A percentile compares a stretch with the other conserved stretches of the same genome.
These are phyloP conservation scores for Ceratocystis cubensis DNA, from an alignment of 2,329 filamentous ascomycete genomes.

Conservation along the genomic window DNA sequence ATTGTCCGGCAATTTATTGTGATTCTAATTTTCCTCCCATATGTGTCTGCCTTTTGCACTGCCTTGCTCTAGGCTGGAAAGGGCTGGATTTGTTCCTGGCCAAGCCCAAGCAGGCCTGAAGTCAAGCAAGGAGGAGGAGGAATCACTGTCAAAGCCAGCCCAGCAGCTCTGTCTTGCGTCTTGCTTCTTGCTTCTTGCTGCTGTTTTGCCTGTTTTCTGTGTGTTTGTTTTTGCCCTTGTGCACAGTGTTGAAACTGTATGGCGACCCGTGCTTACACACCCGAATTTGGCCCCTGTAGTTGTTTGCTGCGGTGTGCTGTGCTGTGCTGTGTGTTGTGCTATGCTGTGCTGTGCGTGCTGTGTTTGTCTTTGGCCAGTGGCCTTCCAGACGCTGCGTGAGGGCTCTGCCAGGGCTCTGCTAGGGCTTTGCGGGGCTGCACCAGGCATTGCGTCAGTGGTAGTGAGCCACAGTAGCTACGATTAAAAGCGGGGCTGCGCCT, in stretches of 20 bases:
- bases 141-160: constrained; percentile 1
- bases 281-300: not conserved
- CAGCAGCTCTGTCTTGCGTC: too few species aligned
- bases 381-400: not conserved
- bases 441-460: not conserved
- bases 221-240: not conserved
- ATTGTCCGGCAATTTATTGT: not conserved
- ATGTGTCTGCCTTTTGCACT: not conserved
- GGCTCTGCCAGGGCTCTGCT: not conserved
- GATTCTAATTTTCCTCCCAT: not conserved
- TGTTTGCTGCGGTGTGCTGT: not conserved
- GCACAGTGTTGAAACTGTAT: not conserved
- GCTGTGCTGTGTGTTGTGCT: not conserved
- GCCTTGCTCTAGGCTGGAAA: constrained; percentile 6
- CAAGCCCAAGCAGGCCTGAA: not conserved
- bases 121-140: not conserved
- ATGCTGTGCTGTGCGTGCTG: not conserved
- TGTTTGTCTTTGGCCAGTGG: not conserved
- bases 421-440: too few species aligned
- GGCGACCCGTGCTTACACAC: not conserved
- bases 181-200: not conserved
- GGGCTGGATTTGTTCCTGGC: not conserved
- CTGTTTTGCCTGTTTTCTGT: not conserved
- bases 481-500: not conserved
- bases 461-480: not conserved